Conservation (phyloP, 768 basidiomycete genomes). For the Ramaria sp. region DNA sequence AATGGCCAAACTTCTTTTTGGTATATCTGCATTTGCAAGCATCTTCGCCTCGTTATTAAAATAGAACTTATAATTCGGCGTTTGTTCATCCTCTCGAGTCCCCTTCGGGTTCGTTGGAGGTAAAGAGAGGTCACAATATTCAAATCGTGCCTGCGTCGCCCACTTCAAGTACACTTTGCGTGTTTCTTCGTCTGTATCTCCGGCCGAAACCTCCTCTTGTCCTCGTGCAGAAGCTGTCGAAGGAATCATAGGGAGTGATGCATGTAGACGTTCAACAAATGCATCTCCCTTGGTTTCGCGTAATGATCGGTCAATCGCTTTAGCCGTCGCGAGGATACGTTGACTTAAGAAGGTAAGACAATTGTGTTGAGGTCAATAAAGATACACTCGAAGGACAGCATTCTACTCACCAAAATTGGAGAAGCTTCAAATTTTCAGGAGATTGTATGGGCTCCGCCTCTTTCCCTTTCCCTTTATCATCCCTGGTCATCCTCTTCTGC, state of each 20-base stretch:
- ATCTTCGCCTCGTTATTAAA: constrained; percentile 78
- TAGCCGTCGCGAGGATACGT: constrained; percentile 72
- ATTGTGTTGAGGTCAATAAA: not conserved
- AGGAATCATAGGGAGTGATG: constrained; percentile 63
- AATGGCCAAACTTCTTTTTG: constrained; percentile 86
- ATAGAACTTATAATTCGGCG: constrained; percentile 72
- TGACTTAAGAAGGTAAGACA: constrained; percentile 22
- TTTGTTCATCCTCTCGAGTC: constrained; percentile 33
- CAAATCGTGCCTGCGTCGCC: constrained; percentile 75
- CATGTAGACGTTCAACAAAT: constrained; percentile 71
- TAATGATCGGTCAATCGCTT: constrained; percentile 79
- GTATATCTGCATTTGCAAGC: constrained; percentile 76
- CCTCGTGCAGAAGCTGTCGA: constrained; percentile 20
- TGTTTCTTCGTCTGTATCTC: constrained; percentile 54
- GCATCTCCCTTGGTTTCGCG: constrained; percentile 82
- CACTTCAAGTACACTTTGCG: constrained; percentile 70
- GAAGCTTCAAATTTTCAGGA: constrained; percentile 71
- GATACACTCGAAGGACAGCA: not conserved
- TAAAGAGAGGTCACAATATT: constrained; percentile 80
- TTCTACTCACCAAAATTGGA: constrained; percentile 50
- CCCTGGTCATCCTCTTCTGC: constrained; percentile 73
- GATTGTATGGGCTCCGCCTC: constrained; percentile 35
- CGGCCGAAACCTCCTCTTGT: constrained; percentile 31
- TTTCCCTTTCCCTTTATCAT: constrained; percentile 56
- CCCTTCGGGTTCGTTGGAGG: constrained; percentile 20